These are phyloP conservation scores for Neoarthrinium moseri DNA, from an alignment of 2,329 filamentous ascomycete genomes.

Conservation along the genomic window DNA sequence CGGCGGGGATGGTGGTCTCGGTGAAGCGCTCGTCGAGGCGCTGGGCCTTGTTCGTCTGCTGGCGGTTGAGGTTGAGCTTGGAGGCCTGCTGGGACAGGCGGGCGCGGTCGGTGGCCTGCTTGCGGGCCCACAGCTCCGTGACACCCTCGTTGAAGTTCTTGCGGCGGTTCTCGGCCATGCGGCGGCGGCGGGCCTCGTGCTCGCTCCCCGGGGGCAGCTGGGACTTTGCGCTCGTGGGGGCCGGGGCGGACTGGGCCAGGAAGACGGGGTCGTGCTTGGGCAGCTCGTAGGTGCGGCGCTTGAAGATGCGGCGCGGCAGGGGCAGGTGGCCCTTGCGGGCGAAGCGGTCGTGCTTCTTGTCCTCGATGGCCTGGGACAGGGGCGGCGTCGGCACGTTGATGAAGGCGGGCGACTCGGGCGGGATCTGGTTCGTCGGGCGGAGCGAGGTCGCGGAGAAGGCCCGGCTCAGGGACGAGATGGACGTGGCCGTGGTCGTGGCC, in stretches of 20 bases:
- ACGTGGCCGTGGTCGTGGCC: neutral
- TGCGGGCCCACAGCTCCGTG: slow-evolving; percentile 65
- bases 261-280: slow-evolving; percentile 61
- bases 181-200: slow-evolving; percentile 62
- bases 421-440: slow-evolving; percentile 42
- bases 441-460: slow-evolving; percentile 9
- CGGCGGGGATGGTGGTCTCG: slow-evolving; percentile 59
- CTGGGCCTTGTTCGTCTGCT: slow-evolving; percentile 61
- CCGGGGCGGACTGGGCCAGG: slow-evolving; percentile 56
- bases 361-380: slow-evolving; percentile 57
- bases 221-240: slow-evolving; percentile 41
- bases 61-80: slow-evolving; percentile 46
- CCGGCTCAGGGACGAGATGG: slow-evolving; percentile 5
- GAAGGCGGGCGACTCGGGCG: slow-evolving; percentile 85
- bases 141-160: slow-evolving; percentile 72
- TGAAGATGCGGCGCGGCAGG: slow-evolving; percentile 78
- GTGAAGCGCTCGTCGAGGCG: slow-evolving; percentile 77
- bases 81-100: slow-evolving; percentile 38
- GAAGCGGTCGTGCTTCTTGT: slow-evolving; percentile 44
- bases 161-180: slow-evolving; percentile 71
- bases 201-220: slow-evolving; percentile 34
- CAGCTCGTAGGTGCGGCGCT: slow-evolving; percentile 48
- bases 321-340: slow-evolving; percentile 72
- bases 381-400: slow-evolving; percentile 76
- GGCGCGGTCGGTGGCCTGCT: slow-evolving; percentile 41